Conservation (phyloP, 225 moss, liverwort and hornwort genomes). For the Pleurozium schreberi region DNA sequence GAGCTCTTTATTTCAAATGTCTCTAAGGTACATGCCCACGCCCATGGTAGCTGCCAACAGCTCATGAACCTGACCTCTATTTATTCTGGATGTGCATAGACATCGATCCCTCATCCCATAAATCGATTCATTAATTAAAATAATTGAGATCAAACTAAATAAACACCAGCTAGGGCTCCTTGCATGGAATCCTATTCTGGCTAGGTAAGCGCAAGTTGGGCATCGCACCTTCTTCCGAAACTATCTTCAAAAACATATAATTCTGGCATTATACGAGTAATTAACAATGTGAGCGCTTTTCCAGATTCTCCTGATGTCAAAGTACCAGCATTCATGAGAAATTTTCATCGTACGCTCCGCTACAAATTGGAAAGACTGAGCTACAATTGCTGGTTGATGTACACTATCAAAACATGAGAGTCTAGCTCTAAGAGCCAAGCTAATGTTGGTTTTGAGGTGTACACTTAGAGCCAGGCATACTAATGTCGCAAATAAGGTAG, state of each 20-base stretch:
- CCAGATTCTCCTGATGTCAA: not conserved
- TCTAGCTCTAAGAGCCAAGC: not conserved
- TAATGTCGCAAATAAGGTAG: not conserved
- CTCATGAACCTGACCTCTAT: not conserved
- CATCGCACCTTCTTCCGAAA: not conserved
- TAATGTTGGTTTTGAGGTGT: not conserved
- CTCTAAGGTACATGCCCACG: not conserved
- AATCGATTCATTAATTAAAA: too few relatives aligned
- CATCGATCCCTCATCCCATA: not conserved
- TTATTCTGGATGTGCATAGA: too few relatives aligned
- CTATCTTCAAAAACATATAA: not conserved
- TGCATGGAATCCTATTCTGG: not conserved
- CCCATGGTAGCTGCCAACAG: not conserved
- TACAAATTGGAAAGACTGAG: too few relatives aligned
- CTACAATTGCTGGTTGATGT: not conserved
- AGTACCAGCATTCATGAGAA: not conserved
- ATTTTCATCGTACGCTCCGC: not conserved
- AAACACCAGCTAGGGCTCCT: not conserved
- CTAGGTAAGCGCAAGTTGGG: not conserved
- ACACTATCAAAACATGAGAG: not conserved
- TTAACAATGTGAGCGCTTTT: not conserved
- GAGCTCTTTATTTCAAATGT: not conserved
- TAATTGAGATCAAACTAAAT: not conserved
- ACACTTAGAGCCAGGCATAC: not conserved
- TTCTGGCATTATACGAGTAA: not conserved